Base-by-base conservation (phyloP, 352 stramenopile genomes). In the Pelagophyceae sp. region DNA sequence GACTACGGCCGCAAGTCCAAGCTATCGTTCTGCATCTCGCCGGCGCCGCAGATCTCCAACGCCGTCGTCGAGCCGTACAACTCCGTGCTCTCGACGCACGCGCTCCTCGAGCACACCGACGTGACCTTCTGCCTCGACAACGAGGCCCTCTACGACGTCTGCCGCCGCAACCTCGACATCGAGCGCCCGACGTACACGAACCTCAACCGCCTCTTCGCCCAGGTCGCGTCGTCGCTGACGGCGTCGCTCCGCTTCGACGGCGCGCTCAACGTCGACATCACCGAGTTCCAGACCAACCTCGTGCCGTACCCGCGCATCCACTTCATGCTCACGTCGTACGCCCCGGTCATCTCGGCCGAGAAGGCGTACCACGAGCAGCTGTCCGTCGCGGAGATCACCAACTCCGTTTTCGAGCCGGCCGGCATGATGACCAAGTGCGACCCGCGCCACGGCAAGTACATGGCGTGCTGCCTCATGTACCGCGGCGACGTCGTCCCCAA, bases 401-500 rank as follows among this genome's bases (percentile, higher is more conserved):
- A 97, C 90, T 93, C 88, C 23, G 93, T 96, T 20, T 99, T 99
- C 83, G 95, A 99, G 83, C 94, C 95, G 5, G 86, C 89, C 54
- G 95, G 89, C 80, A 99, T 99, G 95, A 98, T 99, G 95, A 96
- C 94, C 85, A 99, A 99, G 89, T 99, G 95, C 72, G 96, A 99
- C 85, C 96, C 96, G 51, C 90, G 95, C 78, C 95, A 98, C 85
- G 95, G 95, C 84, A 99, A 98, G 89, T 99, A 98, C 94, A 98
- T 99, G 94, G 94, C 95, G 11, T 96, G 94, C 81, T 98, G 93
- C 81, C 85, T 99, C 78, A 98, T 98, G 94, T 98, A 98, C 93
- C 92, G 95, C 81, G 94, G 95, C 82, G 93, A 98, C 75, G 89
- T 97, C 64, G 92, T 97, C 63, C 91, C 93, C 35, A 94, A 94